Percentiles rank a stretch among this genome's conserved stretches.
phyloP scores from a whole-genome alignment of 2,329 filamentous ascomycete species.

The Phyllosticta citrichinensis region DNA sequence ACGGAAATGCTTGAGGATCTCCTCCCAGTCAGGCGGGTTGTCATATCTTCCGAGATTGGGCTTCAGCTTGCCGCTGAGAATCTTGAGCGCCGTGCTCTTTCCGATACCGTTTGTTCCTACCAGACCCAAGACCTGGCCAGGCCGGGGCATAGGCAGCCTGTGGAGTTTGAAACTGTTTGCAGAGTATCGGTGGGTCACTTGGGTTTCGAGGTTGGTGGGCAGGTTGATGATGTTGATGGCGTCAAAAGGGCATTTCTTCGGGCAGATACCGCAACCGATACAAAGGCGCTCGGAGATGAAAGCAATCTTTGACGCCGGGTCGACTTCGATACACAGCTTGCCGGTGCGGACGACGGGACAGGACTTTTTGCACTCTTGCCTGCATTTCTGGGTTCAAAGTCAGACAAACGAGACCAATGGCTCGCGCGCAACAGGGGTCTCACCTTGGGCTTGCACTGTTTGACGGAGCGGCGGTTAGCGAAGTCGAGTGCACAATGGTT shows the following conservation, averaged over 20 bases:
- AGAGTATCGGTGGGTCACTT: conserved; percentile 97
- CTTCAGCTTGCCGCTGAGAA: conserved; percentile 96
- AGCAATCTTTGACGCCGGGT: conserved; percentile 78
- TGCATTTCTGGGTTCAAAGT: conserved; percentile 63
- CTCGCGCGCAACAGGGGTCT: conserved; percentile 14
- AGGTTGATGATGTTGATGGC: conserved; percentile 99
- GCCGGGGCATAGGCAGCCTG: conserved; percentile 87
- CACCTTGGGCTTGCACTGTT: conserved; percentile 81
- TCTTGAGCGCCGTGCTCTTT: conserved; percentile 99
- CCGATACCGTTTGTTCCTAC: conserved; percentile 99
- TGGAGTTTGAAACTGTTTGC: conserved; percentile 99
- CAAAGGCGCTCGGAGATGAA: conserved; percentile 96
- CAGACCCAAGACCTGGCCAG: conserved; percentile 88
- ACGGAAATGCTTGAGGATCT: conserved; percentile 96
- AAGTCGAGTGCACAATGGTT: conserved; percentile 19
- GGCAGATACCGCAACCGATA: conserved; percentile 98
- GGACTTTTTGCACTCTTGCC: conserved; percentile 98
- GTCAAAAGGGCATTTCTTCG: conserved; percentile 97
- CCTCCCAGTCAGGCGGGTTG: conserved; percentile 97
- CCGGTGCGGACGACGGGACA: conserved; percentile 95
- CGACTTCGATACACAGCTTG: conserved; percentile 95
- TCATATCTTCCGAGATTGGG: conserved; percentile 92
- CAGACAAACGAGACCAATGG: not conserved
- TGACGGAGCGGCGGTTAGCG: conserved; percentile 8
- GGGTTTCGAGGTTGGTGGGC: conserved; percentile 95